Evolutionary conservation across 495 filamentous ascomycete species (phyloP).

Genomic region (Penicillium pancosmium): DNA sequence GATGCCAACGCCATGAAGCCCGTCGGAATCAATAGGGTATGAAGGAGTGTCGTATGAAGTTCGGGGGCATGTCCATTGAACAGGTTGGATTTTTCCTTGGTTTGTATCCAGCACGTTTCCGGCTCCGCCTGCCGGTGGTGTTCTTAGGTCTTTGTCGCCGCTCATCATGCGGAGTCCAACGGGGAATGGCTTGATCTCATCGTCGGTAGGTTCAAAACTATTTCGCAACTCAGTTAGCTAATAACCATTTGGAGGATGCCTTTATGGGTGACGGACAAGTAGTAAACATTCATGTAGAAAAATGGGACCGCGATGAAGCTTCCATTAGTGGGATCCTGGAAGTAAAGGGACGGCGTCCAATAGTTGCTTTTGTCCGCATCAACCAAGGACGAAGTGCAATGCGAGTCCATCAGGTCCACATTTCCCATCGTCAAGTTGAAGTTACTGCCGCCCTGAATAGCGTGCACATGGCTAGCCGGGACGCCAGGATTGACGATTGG

Average conservation of each 20-base stretch:
- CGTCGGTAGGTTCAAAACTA: slow-evolving; percentile 57
- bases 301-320: slow-evolving; percentile 69
- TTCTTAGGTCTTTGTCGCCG: slow-evolving; percentile 51
- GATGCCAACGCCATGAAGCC: slow-evolving; percentile 19
- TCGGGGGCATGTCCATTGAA: slow-evolving; percentile 23
- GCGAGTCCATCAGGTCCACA: slow-evolving; percentile 56
- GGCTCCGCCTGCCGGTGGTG: slow-evolving; percentile 12
- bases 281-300: slow-evolving; percentile 72
- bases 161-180: slow-evolving; percentile 74
- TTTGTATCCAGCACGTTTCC: slow-evolving; percentile 11
- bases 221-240: background rate
- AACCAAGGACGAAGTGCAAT: slow-evolving; percentile 67
- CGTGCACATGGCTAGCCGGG: slow-evolving; percentile 70
- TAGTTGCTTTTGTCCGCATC: slow-evolving; percentile 74
- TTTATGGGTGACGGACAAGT: slow-evolving; percentile 53
- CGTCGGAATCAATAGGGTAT: slow-evolving; percentile 14
- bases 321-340: slow-evolving; percentile 58
- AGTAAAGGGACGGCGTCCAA: slow-evolving; percentile 75
- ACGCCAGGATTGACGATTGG: slow-evolving; percentile 52
- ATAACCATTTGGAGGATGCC: background rate
- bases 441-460: slow-evolving; percentile 73
- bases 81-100: slow-evolving; percentile 15
- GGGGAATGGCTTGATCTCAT: slow-evolving; percentile 68
- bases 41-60: slow-evolving; percentile 16
- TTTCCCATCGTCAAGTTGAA: slow-evolving; percentile 67